Base-by-base conservation (phyloP, 257 asterid genomes). In the Nicotiana noctiflora region DNA sequence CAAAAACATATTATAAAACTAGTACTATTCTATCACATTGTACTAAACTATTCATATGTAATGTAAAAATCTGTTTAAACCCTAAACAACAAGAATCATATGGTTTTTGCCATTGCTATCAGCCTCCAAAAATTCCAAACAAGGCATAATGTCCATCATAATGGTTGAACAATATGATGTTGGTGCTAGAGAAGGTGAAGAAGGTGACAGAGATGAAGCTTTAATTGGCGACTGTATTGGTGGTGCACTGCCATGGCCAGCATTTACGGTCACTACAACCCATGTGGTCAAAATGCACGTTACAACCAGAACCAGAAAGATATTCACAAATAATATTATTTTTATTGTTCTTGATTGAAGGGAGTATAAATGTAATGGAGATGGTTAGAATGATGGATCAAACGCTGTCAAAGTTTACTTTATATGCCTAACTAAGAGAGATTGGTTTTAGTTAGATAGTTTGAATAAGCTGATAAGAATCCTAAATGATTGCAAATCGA, bases 81-180 rank as follows among this genome's bases (percentile, higher is more conserved):
- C 84, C 84, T 3, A 37, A 2, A 40, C 88, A 85, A 6, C 88
- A 85, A 5, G 67, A 25, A 3, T 40, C 21, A 0, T 25, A 21
- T 0, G 88, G 88, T 23, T 56, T 67, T 0, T 25, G 1, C 2
- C 70, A 1, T 52, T 14, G 13, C 62, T 52, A 32, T 27, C 81
- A 0, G 34, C 51, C 4, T 12, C 27, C 27, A 84, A 23, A 21
- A 66, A 84, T 0, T 56, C 0, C 6, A 81, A 1, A 49, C 87
- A 84, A 25, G 79, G 83, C n/a, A 11, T 4, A 81, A 84, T 68
- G 0, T 81, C 67, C 2, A 18, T 40, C 4, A 84, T 29, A 5
- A 81, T 6, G 0, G 55, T 18, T 7, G 23, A 8, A 4, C 87
- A 84, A 8, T 81, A 74, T 17, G 15, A 49, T 0, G 11, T 4